Evolutionary conservation across 2,329 filamentous ascomycete species (phyloP).

Genomic region (Epichloe gansuensis): DNA sequence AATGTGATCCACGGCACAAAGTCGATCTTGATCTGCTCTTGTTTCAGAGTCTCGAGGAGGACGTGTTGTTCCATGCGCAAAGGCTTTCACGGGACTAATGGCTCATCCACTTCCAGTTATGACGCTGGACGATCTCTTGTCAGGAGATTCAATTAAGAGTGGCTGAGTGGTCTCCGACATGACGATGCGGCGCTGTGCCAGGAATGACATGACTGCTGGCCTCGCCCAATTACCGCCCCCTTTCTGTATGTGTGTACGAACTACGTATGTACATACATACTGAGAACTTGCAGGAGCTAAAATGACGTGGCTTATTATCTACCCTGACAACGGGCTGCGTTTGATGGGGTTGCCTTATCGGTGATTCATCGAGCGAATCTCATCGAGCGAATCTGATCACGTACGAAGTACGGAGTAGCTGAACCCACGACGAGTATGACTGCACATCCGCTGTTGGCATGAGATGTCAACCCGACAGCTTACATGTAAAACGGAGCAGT

Average conservation of each 20-base stretch:
- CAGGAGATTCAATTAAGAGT: background rate
- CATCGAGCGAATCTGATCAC: too few species aligned
- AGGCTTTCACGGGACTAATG: background rate
- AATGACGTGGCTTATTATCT: too few species aligned
- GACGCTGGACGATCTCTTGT: background rate
- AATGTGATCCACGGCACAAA: background rate
- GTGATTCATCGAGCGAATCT: too few species aligned
- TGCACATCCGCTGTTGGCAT: too few species aligned
- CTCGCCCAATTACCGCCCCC: background rate
- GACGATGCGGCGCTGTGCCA: background rate
- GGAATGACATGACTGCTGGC: background rate
- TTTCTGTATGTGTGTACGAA: background rate
- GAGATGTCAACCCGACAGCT: too few species aligned
- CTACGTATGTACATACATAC: too few species aligned
- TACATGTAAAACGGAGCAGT: too few species aligned
- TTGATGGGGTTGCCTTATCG: too few species aligned
- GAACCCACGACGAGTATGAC: too few species aligned
- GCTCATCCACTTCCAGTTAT: background rate
- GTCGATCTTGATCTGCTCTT: constrained; percentile 13
- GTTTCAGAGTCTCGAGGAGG: constrained; percentile 10
- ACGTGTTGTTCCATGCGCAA: background rate
- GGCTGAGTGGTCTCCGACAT: background rate
- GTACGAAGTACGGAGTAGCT: too few species aligned
- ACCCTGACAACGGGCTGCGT: too few species aligned
- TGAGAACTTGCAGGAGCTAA: too few species aligned